Base-by-base conservation (phyloP, 345 rosid genomes). In the Psidium guajava region DNA sequence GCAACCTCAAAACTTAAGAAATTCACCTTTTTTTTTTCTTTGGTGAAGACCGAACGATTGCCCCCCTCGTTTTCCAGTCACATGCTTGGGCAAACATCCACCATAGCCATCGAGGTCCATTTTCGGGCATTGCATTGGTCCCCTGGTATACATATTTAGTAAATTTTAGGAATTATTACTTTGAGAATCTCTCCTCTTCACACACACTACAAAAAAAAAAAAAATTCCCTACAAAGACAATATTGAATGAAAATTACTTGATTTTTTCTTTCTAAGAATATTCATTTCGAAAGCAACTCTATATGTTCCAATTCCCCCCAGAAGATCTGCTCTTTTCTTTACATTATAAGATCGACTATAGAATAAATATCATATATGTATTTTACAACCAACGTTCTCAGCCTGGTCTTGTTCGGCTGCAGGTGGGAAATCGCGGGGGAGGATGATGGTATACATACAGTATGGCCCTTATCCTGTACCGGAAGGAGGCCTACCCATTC, bases 391-490 rank as follows among this genome's bases (percentile, higher is more conserved):
- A 13, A 51, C 54, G 49, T 6, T 36, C 49, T 80, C 82, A 22
- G 44, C 82, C 28, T 2, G 82, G 28, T 47, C 82, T 12, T 3
- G 54, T 75, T 88, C 85, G 86, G 88, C 28, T 86, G 84, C 89
- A 97, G 99, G 92, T 95, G 99, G 99, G 89, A 93, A 89, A 90
- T 91, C 57, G 84, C 90, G 74, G 97, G 95, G 89, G 92, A 88
- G 4, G 93, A 91, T 2, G 95, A 94, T 87, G 99, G 95, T 25
- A n/a, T n/a, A n/a, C n/a, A 94, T 97, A 86, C 98, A 95, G 54
- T 97, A 97, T 87, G 97, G 94, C 20, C 99, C 99, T 81, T 97
- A 95, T 84, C 99, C 98, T 2, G 97, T 97, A 21, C 98, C 98
- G 57, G 93, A 90, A 87, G 90, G 85, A 40, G 99, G 99, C n/a